A percentile compares a stretch with the other conserved stretches of the same genome.
Evolutionary conservation across 164 flowering plant species (phyloP).

Genomic region (Buxus sempervirens): DNA sequence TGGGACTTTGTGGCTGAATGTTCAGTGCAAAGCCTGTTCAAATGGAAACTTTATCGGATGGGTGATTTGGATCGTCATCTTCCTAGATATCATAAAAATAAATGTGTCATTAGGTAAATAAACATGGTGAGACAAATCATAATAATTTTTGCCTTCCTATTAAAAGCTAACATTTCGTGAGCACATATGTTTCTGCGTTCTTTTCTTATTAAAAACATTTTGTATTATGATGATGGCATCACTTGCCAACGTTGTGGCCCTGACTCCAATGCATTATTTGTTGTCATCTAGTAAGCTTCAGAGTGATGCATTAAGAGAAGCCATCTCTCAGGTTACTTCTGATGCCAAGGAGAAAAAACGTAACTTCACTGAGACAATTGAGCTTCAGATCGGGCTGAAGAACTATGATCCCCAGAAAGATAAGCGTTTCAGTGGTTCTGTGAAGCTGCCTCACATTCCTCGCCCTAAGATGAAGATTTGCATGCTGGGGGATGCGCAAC

Average conservation of each 20-base stretch:
- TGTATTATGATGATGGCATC: too few relatives aligned
- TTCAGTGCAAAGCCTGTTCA: too few relatives aligned
- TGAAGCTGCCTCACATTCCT: conserved; percentile 30
- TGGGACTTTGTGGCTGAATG: too few relatives aligned
- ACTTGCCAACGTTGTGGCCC: neutral
- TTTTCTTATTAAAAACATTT: neutral
- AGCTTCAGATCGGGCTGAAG: conserved; percentile 39
- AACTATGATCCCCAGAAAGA: conserved; percentile 39
- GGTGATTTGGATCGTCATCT: too few relatives aligned
- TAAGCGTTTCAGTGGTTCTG: conserved; percentile 40
- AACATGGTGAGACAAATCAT: too few relatives aligned
- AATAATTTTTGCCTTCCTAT: too few relatives aligned
- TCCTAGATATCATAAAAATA: too few relatives aligned
- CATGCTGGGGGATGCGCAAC: conserved; percentile 41
- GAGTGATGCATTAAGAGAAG: conserved; percentile 30
- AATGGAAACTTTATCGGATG: too few relatives aligned
- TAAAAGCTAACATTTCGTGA: too few relatives aligned
- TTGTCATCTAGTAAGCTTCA: neutral
- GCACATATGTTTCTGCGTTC: too few relatives aligned
- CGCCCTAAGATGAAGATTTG: conserved; percentile 34
- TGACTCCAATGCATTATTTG: neutral
- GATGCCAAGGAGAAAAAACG: conserved; percentile 29
- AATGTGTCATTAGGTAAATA: too few relatives aligned
- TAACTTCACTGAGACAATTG: conserved; percentile 36
- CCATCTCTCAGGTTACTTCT: conserved; percentile 15